phyloP scores from a whole-genome alignment of 2,329 filamentous ascomycete genomes.

The Rhytidhysteron rufulum region DNA sequence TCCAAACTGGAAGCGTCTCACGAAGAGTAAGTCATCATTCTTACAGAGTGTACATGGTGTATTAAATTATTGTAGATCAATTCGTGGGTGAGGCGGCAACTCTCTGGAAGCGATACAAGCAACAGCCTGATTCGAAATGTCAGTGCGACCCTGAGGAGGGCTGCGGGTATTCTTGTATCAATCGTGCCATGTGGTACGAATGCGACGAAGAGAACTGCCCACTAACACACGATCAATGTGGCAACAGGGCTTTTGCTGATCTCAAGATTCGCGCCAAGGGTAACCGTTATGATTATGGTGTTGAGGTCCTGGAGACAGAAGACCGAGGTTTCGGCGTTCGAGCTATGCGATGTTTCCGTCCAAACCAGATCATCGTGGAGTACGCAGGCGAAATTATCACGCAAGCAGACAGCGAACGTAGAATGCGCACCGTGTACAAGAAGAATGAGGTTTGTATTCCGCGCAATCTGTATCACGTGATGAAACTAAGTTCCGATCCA shows the following conservation, averaged over 20 bases:
- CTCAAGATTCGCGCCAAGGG: slow-evolving; percentile 65
- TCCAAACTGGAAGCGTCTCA: slow-evolving; percentile 87
- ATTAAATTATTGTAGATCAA: slow-evolving; percentile 58
- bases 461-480: too few species aligned
- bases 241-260: slow-evolving; percentile 82
- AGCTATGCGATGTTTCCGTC: slow-evolving; percentile 79
- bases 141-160: slow-evolving; percentile 58
- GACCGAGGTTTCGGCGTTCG: slow-evolving; percentile 90
- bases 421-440: slow-evolving; percentile 92
- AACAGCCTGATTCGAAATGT: slow-evolving; percentile 69
- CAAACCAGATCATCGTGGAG: slow-evolving; percentile 95
- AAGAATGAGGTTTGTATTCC: slow-evolving; percentile 74
- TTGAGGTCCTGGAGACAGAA: slow-evolving; percentile 88
- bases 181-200: slow-evolving; percentile 95
- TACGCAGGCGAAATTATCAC: slow-evolving; percentile 98
- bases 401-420: slow-evolving; percentile 83
- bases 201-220: slow-evolving; percentile 89
- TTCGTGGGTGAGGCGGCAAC: slow-evolving; percentile 81
- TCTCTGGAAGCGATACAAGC: slow-evolving; percentile 75
- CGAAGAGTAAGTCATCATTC: slow-evolving; percentile 65
- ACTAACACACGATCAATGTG: slow-evolving; percentile 67
- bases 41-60: slow-evolving; percentile 8
- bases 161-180: slow-evolving; percentile 87
- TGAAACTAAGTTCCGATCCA: too few species aligned
- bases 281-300: slow-evolving; percentile 84